Conservation (phyloP, 345 rosid species). For the Aegle marmelos region DNA sequence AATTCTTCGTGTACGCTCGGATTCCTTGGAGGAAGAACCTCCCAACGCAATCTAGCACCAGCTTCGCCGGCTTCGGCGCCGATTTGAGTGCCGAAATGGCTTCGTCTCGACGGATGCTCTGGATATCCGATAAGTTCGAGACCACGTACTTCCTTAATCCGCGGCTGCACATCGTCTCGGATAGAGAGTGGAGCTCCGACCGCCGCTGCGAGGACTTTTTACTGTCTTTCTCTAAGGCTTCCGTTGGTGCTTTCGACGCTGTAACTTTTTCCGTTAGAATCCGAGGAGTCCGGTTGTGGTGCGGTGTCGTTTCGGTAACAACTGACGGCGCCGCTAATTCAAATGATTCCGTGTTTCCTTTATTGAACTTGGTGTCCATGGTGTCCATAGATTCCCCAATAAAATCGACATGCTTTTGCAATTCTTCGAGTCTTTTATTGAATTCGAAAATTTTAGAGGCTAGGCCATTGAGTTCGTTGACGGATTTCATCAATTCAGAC, state of each 20-base stretch:
- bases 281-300: not conserved
- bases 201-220: not conserved
- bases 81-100: conserved; percentile 50
- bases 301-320: not conserved
- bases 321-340: not conserved
- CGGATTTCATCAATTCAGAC: conserved; percentile 35
- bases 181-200: conserved; percentile 35
- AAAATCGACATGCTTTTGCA: conserved; percentile 49
- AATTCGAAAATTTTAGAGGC: conserved; percentile 42
- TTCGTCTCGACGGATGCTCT: conserved; percentile 41
- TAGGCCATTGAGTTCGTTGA: conserved; percentile 32
- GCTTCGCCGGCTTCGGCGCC: conserved; percentile 56
- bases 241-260: conserved; percentile 3
- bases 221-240: not conserved
- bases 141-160: conserved; percentile 52
- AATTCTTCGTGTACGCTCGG: conserved; percentile 44
- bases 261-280: not conserved
- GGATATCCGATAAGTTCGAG: conserved; percentile 29
- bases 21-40: conserved; percentile 58
- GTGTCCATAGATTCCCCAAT: conserved; percentile 40
- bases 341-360: not conserved
- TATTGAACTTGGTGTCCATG: conserved; percentile 38
- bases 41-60: conserved; percentile 72
- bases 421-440: conserved; percentile 43
- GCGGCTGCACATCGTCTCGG: conserved; percentile 46